Evolutionary conservation across 2,329 filamentous ascomycete species (phyloP), one percentile per base, ranked within the genome.

Genomic region (Ustulina deusta): DNA sequence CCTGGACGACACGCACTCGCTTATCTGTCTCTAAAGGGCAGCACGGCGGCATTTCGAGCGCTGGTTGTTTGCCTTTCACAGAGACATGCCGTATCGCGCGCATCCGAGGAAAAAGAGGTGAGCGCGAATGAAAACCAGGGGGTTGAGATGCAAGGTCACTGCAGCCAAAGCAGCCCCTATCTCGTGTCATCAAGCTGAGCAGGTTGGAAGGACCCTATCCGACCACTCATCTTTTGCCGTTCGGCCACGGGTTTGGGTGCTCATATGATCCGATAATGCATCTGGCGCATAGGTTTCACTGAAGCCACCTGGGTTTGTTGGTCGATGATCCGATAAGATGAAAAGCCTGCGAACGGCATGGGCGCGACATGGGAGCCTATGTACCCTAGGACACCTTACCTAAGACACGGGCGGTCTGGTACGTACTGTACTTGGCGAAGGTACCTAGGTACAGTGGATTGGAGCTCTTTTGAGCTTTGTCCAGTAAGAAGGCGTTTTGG

Each of bases 121-220:
- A 64, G 49, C 55, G 34, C 40, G 13, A 32, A 61, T 46, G 36
- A 34, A 29, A 57, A 68, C 20, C 65, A 61, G 61, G 61, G 65
- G 66, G 55, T 49, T 34, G 44, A 17, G 13, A 63, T 46, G 66
- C 63, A 56, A 63, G 58, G 22, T 61, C 27, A 15, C n/a, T 64
- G 55, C 65, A 58, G 52, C 48, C 40, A 42, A 49, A 59, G 57
- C 63, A 65, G 66, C 62, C 66, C 62, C 63, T 59, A 62, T 66
- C 63, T 66, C 42, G 63, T 66, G 58, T 57, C 55, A 61, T 59
- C 46, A 22, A 55, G 25, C 29, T 61, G 48, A 58, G 42, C 49
- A 38, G 17, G 51, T 57, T 57, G 13, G 32, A 61, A 36, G 29
- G 48, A 27, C 36, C n/a, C 20, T 15, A 61, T 61, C 49, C 66